Percentiles rank a stretch among this genome's conserved stretches.
These are phyloP conservation scores for Ampelomyces quisqualis DNA, from an alignment of 2,329 filamentous ascomycete species.

Conservation along the genomic window DNA sequence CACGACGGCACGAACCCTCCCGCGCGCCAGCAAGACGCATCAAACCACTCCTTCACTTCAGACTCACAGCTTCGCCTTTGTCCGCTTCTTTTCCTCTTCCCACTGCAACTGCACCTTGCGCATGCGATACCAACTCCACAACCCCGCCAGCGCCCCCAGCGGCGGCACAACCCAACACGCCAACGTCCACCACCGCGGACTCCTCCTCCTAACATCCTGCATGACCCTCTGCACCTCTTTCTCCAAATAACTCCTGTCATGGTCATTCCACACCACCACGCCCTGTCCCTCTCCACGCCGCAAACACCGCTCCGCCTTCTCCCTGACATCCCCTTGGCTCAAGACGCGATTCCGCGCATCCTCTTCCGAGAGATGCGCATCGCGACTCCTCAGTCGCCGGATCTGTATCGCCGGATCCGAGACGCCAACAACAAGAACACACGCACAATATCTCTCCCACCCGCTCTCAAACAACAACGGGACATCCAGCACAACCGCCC, in stretches of 20 bases:
- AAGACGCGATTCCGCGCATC: slow-evolving; percentile 84
- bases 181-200: slow-evolving; percentile 84
- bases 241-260: slow-evolving; percentile 67
- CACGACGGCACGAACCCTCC: slow-evolving; percentile 9
- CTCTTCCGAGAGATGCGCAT: slow-evolving; percentile 75
- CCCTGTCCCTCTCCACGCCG: slow-evolving; percentile 64
- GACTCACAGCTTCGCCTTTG: slow-evolving; percentile 60
- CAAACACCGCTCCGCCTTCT: slow-evolving; percentile 76
- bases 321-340: slow-evolving; percentile 81
- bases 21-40: not conserved
- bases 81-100: slow-evolving; percentile 59
- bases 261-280: slow-evolving; percentile 90
- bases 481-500: slow-evolving; percentile 91
- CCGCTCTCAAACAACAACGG: slow-evolving; percentile 87
- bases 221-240: slow-evolving; percentile 67
- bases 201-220: slow-evolving; percentile 59
- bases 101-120: slow-evolving; percentile 68
- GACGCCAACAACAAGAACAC: slow-evolving; percentile 84
- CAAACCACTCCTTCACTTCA: not conserved
- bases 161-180: slow-evolving; percentile 69
- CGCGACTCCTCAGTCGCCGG: slow-evolving; percentile 70
- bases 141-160: slow-evolving; percentile 65
- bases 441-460: slow-evolving; percentile 82
- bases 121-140: slow-evolving; percentile 74
- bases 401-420: slow-evolving; percentile 80